Evolutionary conservation across 768 basidiomycete species (phyloP).

Genomic region (Suillus brevipes): DNA sequence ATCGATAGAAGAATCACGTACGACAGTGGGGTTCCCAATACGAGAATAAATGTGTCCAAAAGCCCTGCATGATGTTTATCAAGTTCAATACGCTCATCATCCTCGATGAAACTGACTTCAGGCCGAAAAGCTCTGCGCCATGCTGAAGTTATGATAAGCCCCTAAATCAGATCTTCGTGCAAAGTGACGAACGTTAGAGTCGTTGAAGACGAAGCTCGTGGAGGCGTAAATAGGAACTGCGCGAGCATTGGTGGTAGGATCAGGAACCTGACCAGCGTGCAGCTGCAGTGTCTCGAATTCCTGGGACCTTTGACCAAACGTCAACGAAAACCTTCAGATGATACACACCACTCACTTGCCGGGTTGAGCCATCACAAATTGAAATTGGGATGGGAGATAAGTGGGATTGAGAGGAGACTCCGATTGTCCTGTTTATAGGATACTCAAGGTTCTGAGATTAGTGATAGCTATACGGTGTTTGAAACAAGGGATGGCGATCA

Average conservation of each 20-base stretch:
- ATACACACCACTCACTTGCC: conserved; percentile 18
- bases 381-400: background rate
- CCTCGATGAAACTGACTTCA: conserved; percentile 30
- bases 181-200: conserved; percentile 41
- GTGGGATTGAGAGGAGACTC: background rate
- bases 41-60: conserved; percentile 56
- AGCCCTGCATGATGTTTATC: conserved; percentile 24
- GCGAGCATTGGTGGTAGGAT: conserved; percentile 55
- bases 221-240: conserved; percentile 65
- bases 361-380: conserved; percentile 21
- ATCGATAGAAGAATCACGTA: conserved; percentile 28
- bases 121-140: conserved; percentile 53
- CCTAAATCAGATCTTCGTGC: background rate
- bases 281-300: conserved; percentile 66
- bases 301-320: conserved; percentile 30
- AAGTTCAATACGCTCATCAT: background rate
- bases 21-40: conserved; percentile 57
- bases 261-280: conserved; percentile 57
- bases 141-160: conserved; percentile 37
- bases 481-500: background rate
- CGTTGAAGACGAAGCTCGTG: conserved; percentile 57
- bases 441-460: background rate
- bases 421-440: background rate
- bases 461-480: background rate
- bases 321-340: background rate